Evolutionary conservation across 208 protist genomes (phyloP).

Genomic region (Lotmaria passim): DNA sequence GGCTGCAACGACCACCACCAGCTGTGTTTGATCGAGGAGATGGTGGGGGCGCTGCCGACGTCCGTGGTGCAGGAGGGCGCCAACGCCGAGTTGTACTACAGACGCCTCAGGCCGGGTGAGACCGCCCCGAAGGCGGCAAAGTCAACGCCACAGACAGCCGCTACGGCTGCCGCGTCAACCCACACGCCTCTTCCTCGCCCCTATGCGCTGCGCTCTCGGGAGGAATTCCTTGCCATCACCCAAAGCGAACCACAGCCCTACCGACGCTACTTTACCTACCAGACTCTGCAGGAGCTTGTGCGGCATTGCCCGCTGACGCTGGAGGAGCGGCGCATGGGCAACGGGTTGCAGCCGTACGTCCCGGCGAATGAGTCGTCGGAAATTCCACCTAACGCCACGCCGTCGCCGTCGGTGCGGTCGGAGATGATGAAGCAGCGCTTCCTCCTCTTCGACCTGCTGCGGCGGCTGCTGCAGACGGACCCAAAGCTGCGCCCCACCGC

Average conservation of each 20-base stretch:
- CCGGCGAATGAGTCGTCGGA: constrained; percentile 19
- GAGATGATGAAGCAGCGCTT: constrained; percentile 84
- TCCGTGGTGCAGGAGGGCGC: constrained; percentile 59
- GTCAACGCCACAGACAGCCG: not conserved
- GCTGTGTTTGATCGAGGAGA: constrained; percentile 94
- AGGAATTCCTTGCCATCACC: constrained; percentile 29
- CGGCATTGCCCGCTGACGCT: constrained; percentile 64
- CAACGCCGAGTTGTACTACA: constrained; percentile 57
- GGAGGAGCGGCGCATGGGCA: constrained; percentile 68
- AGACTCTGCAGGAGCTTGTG: constrained; percentile 73
- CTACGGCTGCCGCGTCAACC: not conserved
- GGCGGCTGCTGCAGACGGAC: constrained; percentile 65
- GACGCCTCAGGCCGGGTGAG: not conserved
- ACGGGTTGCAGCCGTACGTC: constrained; percentile 49
- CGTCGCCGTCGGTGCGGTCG: constrained; percentile 33
- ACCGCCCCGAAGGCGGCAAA: too few relatives aligned
- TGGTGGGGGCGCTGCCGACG: constrained; percentile 85
- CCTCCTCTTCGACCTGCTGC: constrained; percentile 71
- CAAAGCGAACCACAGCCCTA: constrained; percentile 52
- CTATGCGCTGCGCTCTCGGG: constrained; percentile 21
- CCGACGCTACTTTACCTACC: constrained; percentile 63
- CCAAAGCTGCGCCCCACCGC: constrained; percentile 57
- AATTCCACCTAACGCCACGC: constrained; percentile 20
- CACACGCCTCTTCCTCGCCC: not conserved
- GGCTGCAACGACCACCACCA: constrained; percentile 94